phyloP scores from a whole-genome alignment of 345 rosid species.

The Syzygium jambos region DNA sequence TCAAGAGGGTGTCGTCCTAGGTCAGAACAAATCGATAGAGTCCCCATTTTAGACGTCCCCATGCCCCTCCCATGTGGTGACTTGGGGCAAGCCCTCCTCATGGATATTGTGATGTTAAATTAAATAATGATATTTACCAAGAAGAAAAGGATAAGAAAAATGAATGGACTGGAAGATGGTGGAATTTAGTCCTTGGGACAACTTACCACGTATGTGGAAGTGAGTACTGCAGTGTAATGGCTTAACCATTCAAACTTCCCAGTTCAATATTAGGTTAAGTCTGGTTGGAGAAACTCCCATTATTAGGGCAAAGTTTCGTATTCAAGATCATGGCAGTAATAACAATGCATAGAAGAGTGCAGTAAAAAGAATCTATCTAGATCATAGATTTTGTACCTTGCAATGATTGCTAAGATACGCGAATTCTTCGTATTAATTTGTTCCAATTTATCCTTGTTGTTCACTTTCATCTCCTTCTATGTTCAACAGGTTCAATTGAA shows the following conservation, averaged over 20 bases:
- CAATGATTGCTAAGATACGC: background rate
- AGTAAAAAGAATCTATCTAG: background rate
- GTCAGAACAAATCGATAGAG: background rate
- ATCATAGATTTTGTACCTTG: background rate
- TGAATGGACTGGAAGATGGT: background rate
- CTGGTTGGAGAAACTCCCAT: background rate
- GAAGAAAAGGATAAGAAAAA: background rate
- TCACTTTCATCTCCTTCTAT: conserved; percentile 2
- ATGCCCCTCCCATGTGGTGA: background rate
- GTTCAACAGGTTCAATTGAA: conserved; percentile 57
- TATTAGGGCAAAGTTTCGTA: background rate
- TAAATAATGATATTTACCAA: background rate
- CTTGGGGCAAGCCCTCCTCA: background rate
- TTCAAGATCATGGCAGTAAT: background rate
- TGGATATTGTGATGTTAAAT: background rate
- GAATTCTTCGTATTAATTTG: background rate
- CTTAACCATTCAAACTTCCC: background rate
- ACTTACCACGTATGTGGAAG: background rate
- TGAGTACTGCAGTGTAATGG: background rate
- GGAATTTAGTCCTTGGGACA: background rate
- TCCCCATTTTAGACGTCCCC: background rate
- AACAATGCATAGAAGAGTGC: background rate
- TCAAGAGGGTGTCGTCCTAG: background rate
- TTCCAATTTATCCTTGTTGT: background rate
- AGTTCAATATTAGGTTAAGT: background rate